phyloP scores from a whole-genome alignment of 345 rosid species.

The Euclidium syriacum region DNA sequence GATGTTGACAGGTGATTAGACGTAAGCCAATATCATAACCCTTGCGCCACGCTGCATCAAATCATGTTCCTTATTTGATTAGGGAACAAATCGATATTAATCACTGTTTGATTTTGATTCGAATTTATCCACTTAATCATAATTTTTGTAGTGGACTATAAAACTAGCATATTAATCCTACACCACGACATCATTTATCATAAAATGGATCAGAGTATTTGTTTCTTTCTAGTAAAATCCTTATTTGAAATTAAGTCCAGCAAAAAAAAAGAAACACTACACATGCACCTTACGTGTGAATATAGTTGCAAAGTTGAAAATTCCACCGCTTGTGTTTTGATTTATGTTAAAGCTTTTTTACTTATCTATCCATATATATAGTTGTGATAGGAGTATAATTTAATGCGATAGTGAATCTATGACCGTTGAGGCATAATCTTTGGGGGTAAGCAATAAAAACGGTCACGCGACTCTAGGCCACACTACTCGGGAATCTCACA shows the following conservation, averaged over 20 bases:
- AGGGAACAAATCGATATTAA: conserved; percentile 15
- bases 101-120: conserved; percentile 5
- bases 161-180: neutral
- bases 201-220: neutral
- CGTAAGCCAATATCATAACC: conserved; percentile 22
- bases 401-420: conserved; percentile 24
- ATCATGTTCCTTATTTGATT: conserved; percentile 27
- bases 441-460: conserved; percentile 31
- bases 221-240: conserved; percentile 7
- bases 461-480: conserved; percentile 33
- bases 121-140: conserved; percentile 17
- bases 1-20: conserved; percentile 20
- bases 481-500: conserved; percentile 32
- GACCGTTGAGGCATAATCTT: conserved; percentile 32
- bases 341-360: neutral
- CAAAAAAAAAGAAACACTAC: neutral
- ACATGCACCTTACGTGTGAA: conserved; percentile 24
- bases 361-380: neutral
- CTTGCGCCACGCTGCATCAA: conserved; percentile 31
- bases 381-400: conserved; percentile 17
- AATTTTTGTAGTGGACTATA: neutral
- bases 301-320: conserved; percentile 26
- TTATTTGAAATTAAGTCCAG: neutral
- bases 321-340: conserved; percentile 14
- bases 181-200: neutral